Evolutionary conservation across 2,329 filamentous ascomycete species (phyloP).

Genomic region (Endoconidiophora polonica): DNA sequence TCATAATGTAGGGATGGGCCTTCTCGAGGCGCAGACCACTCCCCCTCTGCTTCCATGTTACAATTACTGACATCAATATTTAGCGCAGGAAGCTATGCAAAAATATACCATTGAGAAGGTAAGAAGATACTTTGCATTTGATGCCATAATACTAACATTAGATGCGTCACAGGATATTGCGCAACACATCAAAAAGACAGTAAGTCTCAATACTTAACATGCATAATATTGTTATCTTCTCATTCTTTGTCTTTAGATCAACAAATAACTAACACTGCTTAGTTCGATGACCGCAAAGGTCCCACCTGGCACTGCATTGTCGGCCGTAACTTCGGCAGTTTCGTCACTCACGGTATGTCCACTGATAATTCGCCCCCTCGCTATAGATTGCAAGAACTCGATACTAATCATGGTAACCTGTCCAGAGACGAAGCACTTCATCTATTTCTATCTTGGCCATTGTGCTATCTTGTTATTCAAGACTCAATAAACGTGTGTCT

Average conservation of each 20-base stretch:
- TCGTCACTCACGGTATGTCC: constrained; percentile 80
- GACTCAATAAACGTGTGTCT: constrained; percentile 52
- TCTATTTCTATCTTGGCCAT: constrained; percentile 99
- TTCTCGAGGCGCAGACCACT: background rate
- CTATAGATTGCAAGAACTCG: background rate
- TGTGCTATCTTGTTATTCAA: constrained; percentile 98
- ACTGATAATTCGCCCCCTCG: background rate
- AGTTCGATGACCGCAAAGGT: constrained; percentile 96
- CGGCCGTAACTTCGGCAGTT: constrained; percentile 95
- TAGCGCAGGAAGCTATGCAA: constrained; percentile 46
- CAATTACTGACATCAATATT: constrained; percentile 14
- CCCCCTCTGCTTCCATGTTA: background rate
- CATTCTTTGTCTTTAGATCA: background rate
- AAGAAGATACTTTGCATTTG: constrained; percentile 1
- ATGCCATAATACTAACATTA: background rate
- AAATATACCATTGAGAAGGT: constrained; percentile 49
- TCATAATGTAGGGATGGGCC: background rate
- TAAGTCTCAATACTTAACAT: constrained; percentile 24
- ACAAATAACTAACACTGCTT: constrained; percentile 3
- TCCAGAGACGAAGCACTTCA: constrained; percentile 96
- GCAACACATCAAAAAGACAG: constrained; percentile 87
- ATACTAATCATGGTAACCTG: background rate
- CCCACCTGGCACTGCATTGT: constrained; percentile 99
- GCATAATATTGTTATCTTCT: background rate
- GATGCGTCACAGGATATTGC: constrained; percentile 60